phyloP scores from a whole-genome alignment of 2,329 filamentous ascomycete genomes.

The Penicillium sp. region DNA sequence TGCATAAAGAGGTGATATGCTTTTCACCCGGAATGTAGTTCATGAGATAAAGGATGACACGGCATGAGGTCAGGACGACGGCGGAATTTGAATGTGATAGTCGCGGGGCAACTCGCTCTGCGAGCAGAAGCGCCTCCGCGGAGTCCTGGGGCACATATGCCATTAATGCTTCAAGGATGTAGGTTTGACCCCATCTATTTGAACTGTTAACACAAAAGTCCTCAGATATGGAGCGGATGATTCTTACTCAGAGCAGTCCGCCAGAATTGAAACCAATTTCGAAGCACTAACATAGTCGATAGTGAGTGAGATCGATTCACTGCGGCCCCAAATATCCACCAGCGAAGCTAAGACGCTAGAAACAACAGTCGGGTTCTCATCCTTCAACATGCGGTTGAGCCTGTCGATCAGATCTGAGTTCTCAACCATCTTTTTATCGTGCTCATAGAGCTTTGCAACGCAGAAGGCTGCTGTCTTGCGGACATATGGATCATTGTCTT shows the following conservation, averaged over 20 bases:
- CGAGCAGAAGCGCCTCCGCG: conserved; percentile 80
- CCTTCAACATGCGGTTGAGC: conserved; percentile 82
- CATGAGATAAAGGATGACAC: conserved; percentile 95
- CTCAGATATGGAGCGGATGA: neutral
- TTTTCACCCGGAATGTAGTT: conserved; percentile 96
- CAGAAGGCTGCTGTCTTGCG: conserved; percentile 96
- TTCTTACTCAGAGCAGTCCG: conserved; percentile 92
- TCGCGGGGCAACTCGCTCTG: conserved; percentile 91
- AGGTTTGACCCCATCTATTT: conserved; percentile 91
- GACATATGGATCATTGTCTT: conserved; percentile 89
- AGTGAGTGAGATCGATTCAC: conserved; percentile 94
- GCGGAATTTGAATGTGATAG: conserved; percentile 96
- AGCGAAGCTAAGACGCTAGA: conserved; percentile 86
- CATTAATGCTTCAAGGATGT: conserved; percentile 96
- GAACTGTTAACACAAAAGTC: conserved; percentile 12
- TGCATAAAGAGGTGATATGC: conserved; percentile 80
- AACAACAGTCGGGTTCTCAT: conserved; percentile 96
- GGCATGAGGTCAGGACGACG: conserved; percentile 92
- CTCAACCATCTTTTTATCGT: conserved; percentile 88
- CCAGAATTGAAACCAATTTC: conserved; percentile 94
- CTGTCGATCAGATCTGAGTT: conserved; percentile 86
- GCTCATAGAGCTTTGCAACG: conserved; percentile 96
- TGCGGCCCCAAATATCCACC: conserved; percentile 98
- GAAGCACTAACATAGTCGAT: conserved; percentile 97
- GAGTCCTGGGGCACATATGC: conserved; percentile 94